Evolutionary conservation across 2,329 filamentous ascomycete species (phyloP), one percentile per base, ranked within the genome.

Genomic region (Fusarium beomiforme): DNA sequence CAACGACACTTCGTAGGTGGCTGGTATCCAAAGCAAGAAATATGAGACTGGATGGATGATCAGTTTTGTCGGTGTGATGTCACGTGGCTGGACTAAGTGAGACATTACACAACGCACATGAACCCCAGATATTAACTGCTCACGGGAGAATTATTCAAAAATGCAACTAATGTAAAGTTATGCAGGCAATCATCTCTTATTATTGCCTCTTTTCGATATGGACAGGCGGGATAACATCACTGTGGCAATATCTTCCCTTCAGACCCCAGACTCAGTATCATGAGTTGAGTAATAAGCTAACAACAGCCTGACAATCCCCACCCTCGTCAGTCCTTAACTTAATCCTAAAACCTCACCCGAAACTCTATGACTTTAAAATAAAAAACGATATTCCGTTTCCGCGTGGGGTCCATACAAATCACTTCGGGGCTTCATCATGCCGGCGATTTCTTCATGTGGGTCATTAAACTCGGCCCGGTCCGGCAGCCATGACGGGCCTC

Each of bases 61-160:
- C 46, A 59, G 56, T 59, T 72, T 59, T 70, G 70, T 75, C 74
- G 74, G 74, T 76, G 74, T 76, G 74, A 71, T 72, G 74, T 76
- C 74, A 76, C 74, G 74, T 76, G 74, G 74, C 68, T 65, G 59
- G 63, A 56, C 53, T 31, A 43, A 56, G 26, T 62, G 66, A 69
- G 47, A 64, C 64, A 71, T 31, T 26, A 31, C 24, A 37, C 19
- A 26, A 14, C 24, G 21, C 42, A 36, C 39, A 62, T 50, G 37
- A 37, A 47, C 42, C 37, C 24, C 49, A 47, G 19, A 41, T 42
- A 29, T 51, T 8, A 36, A 54, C 33, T 49, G 50, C 24, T 58
- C 43, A 69, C 42, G 59, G 8, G 21, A 17, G 3, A 12, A 39
- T 26, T 41, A 23, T 31, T 41, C n/a, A 16, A 29, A 3, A 24